phyloP scores from a whole-genome alignment of 352 stramenopile species.

The Aphanomyces stellatus region DNA sequence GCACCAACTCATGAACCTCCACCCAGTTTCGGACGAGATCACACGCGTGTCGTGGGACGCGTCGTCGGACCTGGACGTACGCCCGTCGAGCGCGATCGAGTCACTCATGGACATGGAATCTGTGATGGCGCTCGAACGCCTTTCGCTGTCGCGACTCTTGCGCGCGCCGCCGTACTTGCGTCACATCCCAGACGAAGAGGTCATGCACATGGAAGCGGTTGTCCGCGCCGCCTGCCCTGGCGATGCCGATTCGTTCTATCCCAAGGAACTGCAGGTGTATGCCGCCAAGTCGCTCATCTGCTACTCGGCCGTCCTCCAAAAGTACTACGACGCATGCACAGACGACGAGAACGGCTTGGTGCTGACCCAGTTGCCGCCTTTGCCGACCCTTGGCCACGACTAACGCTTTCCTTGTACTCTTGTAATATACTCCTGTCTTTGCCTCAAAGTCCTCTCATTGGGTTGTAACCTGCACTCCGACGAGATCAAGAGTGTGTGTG shows the following conservation, averaged over 20 bases:
- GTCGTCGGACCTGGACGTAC: not conserved
- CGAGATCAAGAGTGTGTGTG: too few relatives aligned
- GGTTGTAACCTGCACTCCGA: too few relatives aligned
- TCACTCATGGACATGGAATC: slow-evolving; percentile 39
- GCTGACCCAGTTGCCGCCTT: not conserved
- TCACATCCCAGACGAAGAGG: slow-evolving; percentile 53
- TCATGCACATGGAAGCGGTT: slow-evolving; percentile 50
- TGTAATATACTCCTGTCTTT: too few relatives aligned
- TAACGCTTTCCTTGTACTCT: too few relatives aligned
- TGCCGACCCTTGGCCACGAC: not conserved
- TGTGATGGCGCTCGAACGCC: slow-evolving; percentile 45
- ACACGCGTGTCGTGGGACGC: not conserved
- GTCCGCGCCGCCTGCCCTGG: slow-evolving; percentile 42
- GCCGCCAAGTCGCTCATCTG: slow-evolving; percentile 40
- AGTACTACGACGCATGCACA: slow-evolving; percentile 37
- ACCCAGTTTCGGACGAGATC: slow-evolving; percentile 27
- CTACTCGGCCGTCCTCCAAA: slow-evolving; percentile 56
- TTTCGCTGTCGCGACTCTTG: slow-evolving; percentile 45
- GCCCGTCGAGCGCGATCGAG: not conserved
- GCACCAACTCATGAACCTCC: slow-evolving; percentile 38
- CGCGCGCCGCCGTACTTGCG: slow-evolving; percentile 66
- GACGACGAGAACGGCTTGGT: not conserved
- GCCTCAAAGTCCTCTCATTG: too few relatives aligned
- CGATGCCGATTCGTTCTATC: slow-evolving; percentile 28
- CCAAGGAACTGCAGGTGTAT: slow-evolving; percentile 47